Base-by-base conservation (phyloP, 2,329 filamentous ascomycete species). In the Aspergillus aculeatinus region DNA sequence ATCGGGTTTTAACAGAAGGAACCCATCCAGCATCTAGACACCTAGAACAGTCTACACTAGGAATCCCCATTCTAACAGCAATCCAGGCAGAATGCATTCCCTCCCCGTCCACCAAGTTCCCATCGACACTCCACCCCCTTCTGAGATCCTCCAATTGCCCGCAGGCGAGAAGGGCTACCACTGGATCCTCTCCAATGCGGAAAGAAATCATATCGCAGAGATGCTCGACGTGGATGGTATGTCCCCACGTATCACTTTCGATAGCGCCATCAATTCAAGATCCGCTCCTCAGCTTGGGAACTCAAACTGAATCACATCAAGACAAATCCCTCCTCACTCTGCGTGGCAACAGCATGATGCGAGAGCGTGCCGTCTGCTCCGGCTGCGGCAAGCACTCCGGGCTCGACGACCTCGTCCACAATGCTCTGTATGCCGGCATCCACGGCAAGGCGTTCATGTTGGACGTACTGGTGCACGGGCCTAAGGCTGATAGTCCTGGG, bases 361-460 rank as follows among this genome's bases (percentile, higher is more conserved):
- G 16, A 5, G 39, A 19, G 14, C 39, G 39, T 7, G 39, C 39
- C 6, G 12, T 19, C n/a, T 59, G 54, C 25, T 3, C 7, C 1
- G 21, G 48, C 29, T 60, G 54, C 23, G 54, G 58, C n/a, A 60
- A 57, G 21, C 23, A 44, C 58, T 53, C 44, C 11, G 54, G 49
- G 7, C 54, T 60, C 5, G 54, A 60, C 29, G 54, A 60, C 23
- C 29, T 60, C 9, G 49, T 60, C 7, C 49, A 57, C 9, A 57
- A 57, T 16, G 54, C 58, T 1, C 9, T 49, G 11, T 16, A 25
- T 2, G 21, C 21, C 5, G 58, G 49, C 9, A 16, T 60, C 42
- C 58, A 60, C 19, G 35, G 21, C 12, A 14, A n/a, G 2, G 10
- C 3, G n/a, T 62, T 60, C n/a, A 51, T 62, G 51, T 50, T 55